phyloP scores from a whole-genome alignment of 129 eudicot species.

The Logfia minima region DNA sequence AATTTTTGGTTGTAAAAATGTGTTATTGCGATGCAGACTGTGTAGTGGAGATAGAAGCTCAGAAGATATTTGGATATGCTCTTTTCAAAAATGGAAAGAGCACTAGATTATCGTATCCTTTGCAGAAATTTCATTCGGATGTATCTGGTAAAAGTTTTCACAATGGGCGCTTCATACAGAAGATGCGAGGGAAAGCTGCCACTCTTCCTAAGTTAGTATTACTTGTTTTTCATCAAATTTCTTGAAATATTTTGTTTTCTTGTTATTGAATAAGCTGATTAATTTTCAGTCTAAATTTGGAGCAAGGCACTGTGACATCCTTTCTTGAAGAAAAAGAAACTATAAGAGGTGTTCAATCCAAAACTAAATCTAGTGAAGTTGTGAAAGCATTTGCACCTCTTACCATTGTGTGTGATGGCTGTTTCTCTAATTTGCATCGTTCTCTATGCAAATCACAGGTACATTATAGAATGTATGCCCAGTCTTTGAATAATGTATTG shows the following conservation, averaged over 20 bases:
- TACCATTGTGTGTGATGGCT: conserved; percentile 61
- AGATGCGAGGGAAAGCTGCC: conserved; percentile 67
- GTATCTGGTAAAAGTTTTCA: conserved; percentile 72
- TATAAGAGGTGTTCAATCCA: conserved; percentile 55
- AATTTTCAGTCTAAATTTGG: conserved; percentile 47
- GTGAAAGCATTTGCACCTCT: conserved; percentile 60
- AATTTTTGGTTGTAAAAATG: conserved; percentile 9
- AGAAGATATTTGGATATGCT: conserved; percentile 55
- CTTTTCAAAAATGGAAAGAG: conserved; percentile 58
- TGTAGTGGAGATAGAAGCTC: conserved; percentile 66
- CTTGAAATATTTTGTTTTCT: background rate
- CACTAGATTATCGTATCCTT: conserved; percentile 48
- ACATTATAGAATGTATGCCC: background rate
- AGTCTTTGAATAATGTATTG: background rate
- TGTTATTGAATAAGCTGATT: background rate
- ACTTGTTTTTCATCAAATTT: conserved; percentile 1
- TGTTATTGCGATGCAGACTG: conserved; percentile 52
- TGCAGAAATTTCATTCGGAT: conserved; percentile 53
- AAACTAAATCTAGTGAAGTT: conserved; percentile 52
- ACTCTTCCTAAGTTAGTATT: conserved; percentile 50
- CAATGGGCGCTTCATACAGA: conserved; percentile 64
- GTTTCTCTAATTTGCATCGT: conserved; percentile 61
- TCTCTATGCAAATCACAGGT: conserved; percentile 63
- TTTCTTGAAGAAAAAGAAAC: conserved; percentile 54
- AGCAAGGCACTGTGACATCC: conserved; percentile 63